Evolutionary conservation across 1,139 yeast genomes (phyloP), one percentile per base, ranked within the genome.

Genomic region (Diutina sp.): DNA sequence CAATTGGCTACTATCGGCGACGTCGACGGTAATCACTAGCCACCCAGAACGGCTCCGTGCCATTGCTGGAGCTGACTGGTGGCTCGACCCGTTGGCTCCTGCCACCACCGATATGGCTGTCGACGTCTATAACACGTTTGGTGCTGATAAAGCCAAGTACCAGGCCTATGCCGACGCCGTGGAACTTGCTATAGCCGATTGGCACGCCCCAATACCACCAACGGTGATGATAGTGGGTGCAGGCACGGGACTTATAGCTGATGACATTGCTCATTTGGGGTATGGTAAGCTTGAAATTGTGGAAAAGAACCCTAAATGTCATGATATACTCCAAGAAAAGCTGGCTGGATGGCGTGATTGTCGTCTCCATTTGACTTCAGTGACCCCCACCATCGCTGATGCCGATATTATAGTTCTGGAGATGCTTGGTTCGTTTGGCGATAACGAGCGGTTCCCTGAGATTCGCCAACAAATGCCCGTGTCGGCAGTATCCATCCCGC

Each of bases 371-470:
- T 18, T 50, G 28, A 21, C 14, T 5, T 4, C 12, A 8, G 53
- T 32, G 9, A n/a, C 32, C 3, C 12, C 32, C 11, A 28, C 32
- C n/a, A 32, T 11, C 7, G 14, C 8, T 1, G n/a, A 14, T 9
- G 53, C 41, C n/a, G 53, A 50, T 16, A 50, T 50, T 8, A 16
- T 50, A 6, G 18, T 50, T 9, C 53, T 50, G 53, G 98, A 91
- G 66, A 72, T 91, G 38, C 68, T 91, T 32, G 97, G 97, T 2
- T 88, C 96, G 6, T 86, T 90, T 71, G 97, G 96, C 1, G 93
- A 95, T 67, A 91, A 91, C 67, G 98, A 91, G 66, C 73, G 88
- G 16, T 78, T 89, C 14, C 97, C 97, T 0, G 98, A 91, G 65
- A 85, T 95, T 58, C 63, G 84, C 5, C 51, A 8, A 21, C 18